Evolutionary conservation across 2,329 filamentous ascomycete species (phyloP).

Genomic region (Penicillium sp.): DNA sequence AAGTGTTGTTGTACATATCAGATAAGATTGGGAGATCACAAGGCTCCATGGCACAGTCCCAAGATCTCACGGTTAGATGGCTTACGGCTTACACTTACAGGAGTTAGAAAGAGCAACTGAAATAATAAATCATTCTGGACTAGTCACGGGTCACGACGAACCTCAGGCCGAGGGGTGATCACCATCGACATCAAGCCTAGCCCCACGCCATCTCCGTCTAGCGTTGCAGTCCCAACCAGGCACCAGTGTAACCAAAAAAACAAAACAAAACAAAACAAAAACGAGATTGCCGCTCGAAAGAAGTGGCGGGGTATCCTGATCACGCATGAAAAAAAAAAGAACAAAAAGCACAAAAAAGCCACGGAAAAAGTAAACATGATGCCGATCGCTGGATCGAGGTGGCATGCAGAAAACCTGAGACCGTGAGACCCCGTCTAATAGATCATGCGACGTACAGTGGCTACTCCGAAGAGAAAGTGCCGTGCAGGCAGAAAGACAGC

Average conservation of each 20-base stretch:
- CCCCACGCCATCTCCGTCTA: conserved; percentile 13
- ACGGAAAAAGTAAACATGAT: conserved; percentile 14
- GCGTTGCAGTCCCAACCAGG: conserved; percentile 12
- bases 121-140: neutral
- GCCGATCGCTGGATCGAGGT: conserved; percentile 2
- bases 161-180: conserved; percentile 1
- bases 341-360: conserved; percentile 5
- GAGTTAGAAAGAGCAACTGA: neutral
- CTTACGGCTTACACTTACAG: too few relatives aligned
- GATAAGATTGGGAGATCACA: neutral
- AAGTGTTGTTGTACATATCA: too few relatives aligned
- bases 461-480: neutral
- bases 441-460: neutral
- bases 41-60: too few relatives aligned
- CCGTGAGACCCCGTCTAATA: neutral
- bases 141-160: neutral
- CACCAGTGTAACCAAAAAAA: conserved; percentile 11
- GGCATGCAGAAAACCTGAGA: conserved; percentile 1
- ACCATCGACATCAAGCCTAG: conserved; percentile 5
- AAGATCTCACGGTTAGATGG: too few relatives aligned
- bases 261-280: conserved; percentile 10
- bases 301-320: conserved; percentile 42
- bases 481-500: neutral
- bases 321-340: conserved; percentile 18
- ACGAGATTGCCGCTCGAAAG: conserved; percentile 29